These are phyloP conservation scores for Fistulinella staudtii DNA, from an alignment of 1,284 basidiomycete species.

Conservation along the genomic window DNA sequence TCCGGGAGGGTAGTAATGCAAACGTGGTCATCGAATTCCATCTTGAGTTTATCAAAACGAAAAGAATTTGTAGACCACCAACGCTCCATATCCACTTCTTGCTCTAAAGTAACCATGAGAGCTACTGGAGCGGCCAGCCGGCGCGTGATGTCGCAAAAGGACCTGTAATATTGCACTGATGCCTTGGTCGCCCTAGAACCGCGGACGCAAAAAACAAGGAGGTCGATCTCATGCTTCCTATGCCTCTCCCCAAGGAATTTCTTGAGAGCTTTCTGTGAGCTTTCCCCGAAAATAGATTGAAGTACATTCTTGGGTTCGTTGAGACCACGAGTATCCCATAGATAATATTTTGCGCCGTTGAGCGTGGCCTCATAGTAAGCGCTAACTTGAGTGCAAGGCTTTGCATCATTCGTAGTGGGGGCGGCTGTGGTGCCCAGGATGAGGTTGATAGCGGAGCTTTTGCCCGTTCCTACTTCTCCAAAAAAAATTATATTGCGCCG, in stretches of 20 bases:
- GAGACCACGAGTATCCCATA: slow-evolving; percentile 33
- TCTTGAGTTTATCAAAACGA: neutral
- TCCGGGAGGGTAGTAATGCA: slow-evolving; percentile 21
- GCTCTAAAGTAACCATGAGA: slow-evolving; percentile 26
- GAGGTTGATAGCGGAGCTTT: slow-evolving; percentile 31
- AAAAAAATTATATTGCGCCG: slow-evolving; percentile 23
- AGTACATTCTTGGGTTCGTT: slow-evolving; percentile 13
- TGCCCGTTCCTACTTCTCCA: slow-evolving; percentile 28
- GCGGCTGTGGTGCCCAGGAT: slow-evolving; percentile 9
- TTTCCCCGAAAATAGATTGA: slow-evolving; percentile 6
- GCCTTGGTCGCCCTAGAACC: slow-evolving; percentile 19
- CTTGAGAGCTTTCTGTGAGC: slow-evolving; percentile 17
- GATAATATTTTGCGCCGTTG: slow-evolving; percentile 4
- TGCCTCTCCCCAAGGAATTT: slow-evolving; percentile 23
- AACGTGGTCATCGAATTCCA: slow-evolving; percentile 27
- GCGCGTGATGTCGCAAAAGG: slow-evolving; percentile 23
- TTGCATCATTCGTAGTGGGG: slow-evolving; percentile 14
- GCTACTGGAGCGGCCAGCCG: slow-evolving; percentile 24
- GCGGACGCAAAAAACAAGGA: slow-evolving; percentile 29
- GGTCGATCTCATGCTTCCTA: slow-evolving; percentile 20
- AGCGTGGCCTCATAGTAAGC: slow-evolving; percentile 15
- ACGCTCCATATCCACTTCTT: slow-evolving; percentile 17
- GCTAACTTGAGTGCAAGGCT: slow-evolving; percentile 21
- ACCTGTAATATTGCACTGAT: slow-evolving; percentile 19
- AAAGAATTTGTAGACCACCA: slow-evolving; percentile 27